phyloP scores from a whole-genome alignment of 164 flowering plant genomes.

The Tetracentron sinense region DNA sequence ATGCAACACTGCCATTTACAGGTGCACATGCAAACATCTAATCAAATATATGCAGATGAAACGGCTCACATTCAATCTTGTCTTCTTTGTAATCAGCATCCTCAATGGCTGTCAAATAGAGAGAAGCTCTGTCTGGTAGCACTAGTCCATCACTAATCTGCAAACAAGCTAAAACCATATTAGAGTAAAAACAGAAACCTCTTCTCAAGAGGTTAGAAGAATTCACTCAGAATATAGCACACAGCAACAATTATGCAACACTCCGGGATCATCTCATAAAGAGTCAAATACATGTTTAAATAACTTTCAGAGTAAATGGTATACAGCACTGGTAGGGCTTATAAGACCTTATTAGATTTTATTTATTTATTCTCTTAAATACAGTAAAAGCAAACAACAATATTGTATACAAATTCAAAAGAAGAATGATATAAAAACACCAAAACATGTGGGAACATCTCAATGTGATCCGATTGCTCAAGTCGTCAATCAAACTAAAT shows the following conservation, averaged over 20 bases:
- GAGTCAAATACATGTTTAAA: too few relatives aligned
- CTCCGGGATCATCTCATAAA: background rate
- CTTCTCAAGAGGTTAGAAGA: background rate
- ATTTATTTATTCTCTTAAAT: too few relatives aligned
- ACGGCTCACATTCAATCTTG: constrained; percentile 84
- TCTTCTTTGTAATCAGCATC: constrained; percentile 98
- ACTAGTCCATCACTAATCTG: constrained; percentile 75
- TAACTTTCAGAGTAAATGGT: background rate
- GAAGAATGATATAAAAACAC: too few relatives aligned
- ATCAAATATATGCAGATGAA: background rate
- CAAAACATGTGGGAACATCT: too few relatives aligned
- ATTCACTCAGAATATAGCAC: too few relatives aligned
- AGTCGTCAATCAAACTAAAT: too few relatives aligned
- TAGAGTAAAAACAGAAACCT: background rate
- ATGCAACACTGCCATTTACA: background rate
- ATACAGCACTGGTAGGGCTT: too few relatives aligned
- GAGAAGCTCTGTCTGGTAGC: constrained; percentile 88
- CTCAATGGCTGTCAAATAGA: constrained; percentile 91
- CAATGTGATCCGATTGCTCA: too few relatives aligned
- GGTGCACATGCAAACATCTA: too few relatives aligned
- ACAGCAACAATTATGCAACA: background rate
- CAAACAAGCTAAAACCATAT: background rate
- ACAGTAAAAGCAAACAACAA: too few relatives aligned
- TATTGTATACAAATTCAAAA: too few relatives aligned
- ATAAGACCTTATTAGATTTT: too few relatives aligned